These are phyloP conservation scores for Choiromyces venosus DNA, from an alignment of 495 filamentous ascomycete genomes.

Conservation along the genomic window DNA sequence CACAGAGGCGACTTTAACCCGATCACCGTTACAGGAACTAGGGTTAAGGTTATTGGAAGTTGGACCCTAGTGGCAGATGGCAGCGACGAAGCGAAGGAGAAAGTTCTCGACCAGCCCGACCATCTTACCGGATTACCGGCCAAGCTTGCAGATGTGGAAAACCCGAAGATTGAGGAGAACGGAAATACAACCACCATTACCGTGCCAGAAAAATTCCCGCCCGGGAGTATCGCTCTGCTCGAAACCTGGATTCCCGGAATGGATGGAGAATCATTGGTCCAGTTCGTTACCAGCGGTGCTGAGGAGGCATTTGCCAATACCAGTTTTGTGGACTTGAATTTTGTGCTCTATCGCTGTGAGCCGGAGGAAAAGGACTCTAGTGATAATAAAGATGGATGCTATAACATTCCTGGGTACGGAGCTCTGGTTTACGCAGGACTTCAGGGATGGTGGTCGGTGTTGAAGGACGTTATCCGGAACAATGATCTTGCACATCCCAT, in stretches of 20 bases:
- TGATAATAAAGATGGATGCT: conserved; percentile 73
- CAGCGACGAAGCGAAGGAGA: conserved; percentile 57
- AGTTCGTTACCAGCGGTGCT: conserved; percentile 73
- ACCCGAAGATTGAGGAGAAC: conserved; percentile 55
- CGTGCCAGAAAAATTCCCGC: conserved; percentile 74
- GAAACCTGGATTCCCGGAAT: conserved; percentile 89
- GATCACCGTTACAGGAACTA: conserved; percentile 66
- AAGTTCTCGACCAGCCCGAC: conserved; percentile 61
- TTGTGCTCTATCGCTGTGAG: conserved; percentile 85
- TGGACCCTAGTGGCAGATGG: conserved; percentile 84
- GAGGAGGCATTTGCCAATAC: conserved; percentile 70
- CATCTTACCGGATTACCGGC: conserved; percentile 75
- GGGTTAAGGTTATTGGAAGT: conserved; percentile 68
- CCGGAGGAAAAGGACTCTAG: conserved; percentile 83
- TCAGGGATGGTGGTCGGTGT: conserved; percentile 96
- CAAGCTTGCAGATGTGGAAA: conserved; percentile 62
- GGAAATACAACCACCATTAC: conserved; percentile 70
- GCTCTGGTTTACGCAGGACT: conserved; percentile 89
- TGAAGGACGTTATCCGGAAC: conserved; percentile 75
- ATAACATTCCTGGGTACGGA: conserved; percentile 76
- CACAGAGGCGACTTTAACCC: conserved; percentile 69
- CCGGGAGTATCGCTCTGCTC: conserved; percentile 89
- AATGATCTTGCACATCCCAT: conserved; percentile 92
- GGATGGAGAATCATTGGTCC: conserved; percentile 50
- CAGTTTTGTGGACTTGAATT: conserved; percentile 78